Percentiles rank a stretch among this genome's conserved stretches.
Conservation (phyloP, 768 basidiomycete species). For the Calocera viscosa region DNA sequence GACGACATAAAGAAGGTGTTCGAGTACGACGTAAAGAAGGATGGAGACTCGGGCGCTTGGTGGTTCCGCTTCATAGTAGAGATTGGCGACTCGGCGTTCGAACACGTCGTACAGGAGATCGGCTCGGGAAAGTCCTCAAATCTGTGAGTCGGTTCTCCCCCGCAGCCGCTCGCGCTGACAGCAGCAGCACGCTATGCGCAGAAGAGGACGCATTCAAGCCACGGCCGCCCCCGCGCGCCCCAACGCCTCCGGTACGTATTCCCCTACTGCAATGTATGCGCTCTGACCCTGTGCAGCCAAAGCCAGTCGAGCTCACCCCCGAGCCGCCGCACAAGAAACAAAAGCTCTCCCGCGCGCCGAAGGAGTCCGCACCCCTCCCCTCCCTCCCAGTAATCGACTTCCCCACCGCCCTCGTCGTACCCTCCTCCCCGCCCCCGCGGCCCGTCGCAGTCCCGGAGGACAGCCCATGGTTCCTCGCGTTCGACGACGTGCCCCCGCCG, state of each 20-base stretch:
- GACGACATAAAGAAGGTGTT: constrained; percentile 7
- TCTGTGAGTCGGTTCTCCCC: neutral
- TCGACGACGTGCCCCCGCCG: neutral
- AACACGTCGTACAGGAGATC: neutral
- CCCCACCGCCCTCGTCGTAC: neutral
- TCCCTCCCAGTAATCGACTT: neutral
- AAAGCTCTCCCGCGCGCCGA: neutral
- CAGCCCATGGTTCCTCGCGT: neutral
- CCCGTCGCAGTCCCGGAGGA: neutral
- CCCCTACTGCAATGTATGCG: neutral
- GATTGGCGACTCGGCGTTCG: neutral
- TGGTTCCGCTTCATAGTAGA: constrained; percentile 2
- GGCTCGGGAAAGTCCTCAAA: neutral
- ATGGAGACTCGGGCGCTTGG: constrained; percentile 7
- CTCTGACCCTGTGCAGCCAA: neutral
- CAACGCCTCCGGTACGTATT: neutral
- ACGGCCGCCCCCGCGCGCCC: neutral
- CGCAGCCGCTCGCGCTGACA: neutral
- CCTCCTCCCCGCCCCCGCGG: neutral
- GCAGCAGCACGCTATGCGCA: neutral
- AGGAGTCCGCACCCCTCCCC: neutral
- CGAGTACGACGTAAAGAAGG: constrained; percentile 2
- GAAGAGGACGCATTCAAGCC: constrained; percentile 1
- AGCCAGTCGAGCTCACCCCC: neutral
- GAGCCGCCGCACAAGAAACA: neutral